A percentile compares a stretch with the other conserved stretches of the same genome.
These are phyloP conservation scores for Boletus bicolor DNA, from an alignment of 768 basidiomycete species.

Conservation along the genomic window DNA sequence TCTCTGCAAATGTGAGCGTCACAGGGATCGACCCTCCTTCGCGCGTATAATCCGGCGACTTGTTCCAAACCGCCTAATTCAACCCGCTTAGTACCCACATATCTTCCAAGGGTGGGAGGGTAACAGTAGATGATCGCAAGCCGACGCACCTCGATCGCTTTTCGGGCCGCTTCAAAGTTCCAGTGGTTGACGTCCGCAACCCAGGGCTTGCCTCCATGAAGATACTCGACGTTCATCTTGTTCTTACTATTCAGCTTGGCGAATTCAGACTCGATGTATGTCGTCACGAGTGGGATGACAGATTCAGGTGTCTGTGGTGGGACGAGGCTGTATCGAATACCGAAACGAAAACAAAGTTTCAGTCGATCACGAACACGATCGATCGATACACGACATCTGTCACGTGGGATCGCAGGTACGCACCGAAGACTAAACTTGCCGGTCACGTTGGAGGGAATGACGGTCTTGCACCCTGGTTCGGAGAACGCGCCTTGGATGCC, in stretches of 20 bases:
- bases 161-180: slow-evolving; percentile 88
- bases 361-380: not conserved
- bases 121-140: not conserved
- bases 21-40: slow-evolving; percentile 96
- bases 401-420: slow-evolving; percentile 18
- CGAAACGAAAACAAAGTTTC: not conserved
- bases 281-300: slow-evolving; percentile 66
- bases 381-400: not conserved
- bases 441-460: slow-evolving; percentile 84
- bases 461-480: slow-evolving; percentile 80
- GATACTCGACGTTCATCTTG: slow-evolving; percentile 63
- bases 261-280: slow-evolving; percentile 76
- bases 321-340: slow-evolving; percentile 50
- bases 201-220: slow-evolving; percentile 90
- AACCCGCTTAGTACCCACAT: not conserved
- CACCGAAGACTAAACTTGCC: slow-evolving; percentile 96
- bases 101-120: too few species aligned
- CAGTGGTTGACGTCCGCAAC: slow-evolving; percentile 81
- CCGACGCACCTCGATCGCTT: slow-evolving; percentile 66
- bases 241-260: slow-evolving; percentile 84
- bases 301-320: slow-evolving; percentile 82
- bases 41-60: slow-evolving; percentile 77
- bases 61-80: slow-evolving; percentile 51
- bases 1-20: slow-evolving; percentile 90
- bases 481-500: slow-evolving; percentile 96